Evolutionary conservation across 2,329 filamentous ascomycete genomes (phyloP).

Genomic region (Pseudogymnoascus sp.): DNA sequence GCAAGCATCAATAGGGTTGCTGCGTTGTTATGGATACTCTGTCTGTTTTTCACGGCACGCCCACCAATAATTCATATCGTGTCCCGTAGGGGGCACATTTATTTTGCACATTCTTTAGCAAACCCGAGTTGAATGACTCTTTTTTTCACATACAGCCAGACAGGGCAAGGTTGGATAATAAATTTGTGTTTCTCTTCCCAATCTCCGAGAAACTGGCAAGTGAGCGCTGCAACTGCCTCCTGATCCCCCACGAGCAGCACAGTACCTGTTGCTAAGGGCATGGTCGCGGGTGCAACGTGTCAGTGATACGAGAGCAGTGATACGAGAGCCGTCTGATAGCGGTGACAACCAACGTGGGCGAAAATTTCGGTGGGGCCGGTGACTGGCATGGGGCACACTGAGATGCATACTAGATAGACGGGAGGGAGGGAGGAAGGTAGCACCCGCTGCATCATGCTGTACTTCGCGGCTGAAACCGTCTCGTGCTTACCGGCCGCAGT

Average conservation of each 20-base stretch:
- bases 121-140: not conserved
- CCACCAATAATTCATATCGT: not conserved
- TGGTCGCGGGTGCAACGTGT: not conserved
- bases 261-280: not conserved
- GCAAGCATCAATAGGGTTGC: not conserved
- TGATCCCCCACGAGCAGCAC: not conserved
- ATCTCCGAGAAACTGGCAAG: not conserved
- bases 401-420: not conserved
- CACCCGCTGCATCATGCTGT: slow-evolving; percentile 1
- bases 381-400: not conserved
- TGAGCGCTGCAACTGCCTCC: not conserved
- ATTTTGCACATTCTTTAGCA: not conserved
- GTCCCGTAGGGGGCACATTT: not conserved
- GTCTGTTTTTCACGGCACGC: not conserved
- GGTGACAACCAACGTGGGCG: not conserved
- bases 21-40: not conserved
- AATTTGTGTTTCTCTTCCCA: not conserved
- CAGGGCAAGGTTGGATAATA: not conserved
- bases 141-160: not conserved
- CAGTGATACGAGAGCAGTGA: not conserved
- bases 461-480: not conserved
- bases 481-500: not conserved
- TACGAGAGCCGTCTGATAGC: not conserved
- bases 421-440: not conserved
- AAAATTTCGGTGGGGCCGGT: not conserved